Base-by-base conservation (phyloP, 2,329 filamentous ascomycete species). In the Penicillium sp. region DNA sequence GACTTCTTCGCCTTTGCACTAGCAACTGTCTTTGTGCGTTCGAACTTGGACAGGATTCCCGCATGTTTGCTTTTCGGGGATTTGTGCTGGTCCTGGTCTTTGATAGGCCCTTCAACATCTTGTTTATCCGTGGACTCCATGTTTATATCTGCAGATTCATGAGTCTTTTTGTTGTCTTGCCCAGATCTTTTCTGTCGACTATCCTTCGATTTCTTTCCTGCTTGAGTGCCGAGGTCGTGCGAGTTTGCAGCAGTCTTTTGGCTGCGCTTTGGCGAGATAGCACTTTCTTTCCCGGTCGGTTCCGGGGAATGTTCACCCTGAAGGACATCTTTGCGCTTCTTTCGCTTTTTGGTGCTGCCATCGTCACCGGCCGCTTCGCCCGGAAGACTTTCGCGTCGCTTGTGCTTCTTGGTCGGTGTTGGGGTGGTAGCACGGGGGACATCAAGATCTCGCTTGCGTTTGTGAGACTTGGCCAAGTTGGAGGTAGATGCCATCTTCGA, bases 371-470 rank as follows among this genome's bases (percentile, higher is more conserved):
- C 33, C 15, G 51, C 40, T 23, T 37, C 36, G 20, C 46, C 33
- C 11, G 47, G 31, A 18, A 51, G 28, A 33, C 48, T 50, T 37
- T 58, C 45, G 41, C 42, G 46, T 45, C 59, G 56, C 50, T 58
- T 60, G 27, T 57, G 48, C 42, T 69, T 73, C 53, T 72, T 72
- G 4, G 59, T 54, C 10, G 63, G 64, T 4, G 58, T 59, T 17
- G 61, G 48, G 19, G 55, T 60, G 17, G 55, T 48, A 15, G 49
- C 43, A 41, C 47, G 43, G 36, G 57, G 41, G 47, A 33, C 50
- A 50, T 63, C 58, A 17, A 39, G 26, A 20, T 61, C 60, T 52
- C 61, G 52, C 56, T 65, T 67, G 34, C 63, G 54, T 36, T 64
- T 67, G 25, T 60, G 56, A 7, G 55, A 49, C 36, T 57, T 57